Evolutionary conservation across 148 eudicot genomes (phyloP).

Genomic region (Vaccinium darrowii): DNA sequence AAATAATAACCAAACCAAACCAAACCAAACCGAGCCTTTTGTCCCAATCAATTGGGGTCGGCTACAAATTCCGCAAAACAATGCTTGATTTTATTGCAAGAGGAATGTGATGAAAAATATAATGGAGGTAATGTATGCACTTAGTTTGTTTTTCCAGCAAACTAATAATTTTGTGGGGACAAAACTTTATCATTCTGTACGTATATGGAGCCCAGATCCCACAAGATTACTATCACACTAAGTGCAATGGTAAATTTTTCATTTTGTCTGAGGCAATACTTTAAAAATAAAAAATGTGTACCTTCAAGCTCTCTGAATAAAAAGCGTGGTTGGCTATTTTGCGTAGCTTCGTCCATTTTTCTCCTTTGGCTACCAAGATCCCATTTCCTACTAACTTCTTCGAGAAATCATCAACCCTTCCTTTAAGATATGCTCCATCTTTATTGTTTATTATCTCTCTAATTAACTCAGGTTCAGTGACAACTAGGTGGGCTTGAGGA

Average conservation of each 20-base stretch:
- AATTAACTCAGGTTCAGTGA: neutral
- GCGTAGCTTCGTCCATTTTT: slow-evolving; percentile 20
- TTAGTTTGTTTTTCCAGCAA: neutral
- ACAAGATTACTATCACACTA: no score
- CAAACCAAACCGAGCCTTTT: no score
- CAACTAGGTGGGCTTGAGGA: neutral
- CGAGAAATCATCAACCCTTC: neutral
- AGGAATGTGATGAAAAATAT: neutral
- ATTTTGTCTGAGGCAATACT: no score
- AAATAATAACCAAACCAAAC: no score
- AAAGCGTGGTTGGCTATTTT: slow-evolving; percentile 16
- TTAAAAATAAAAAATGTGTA: neutral
- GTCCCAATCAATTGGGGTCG: no score
- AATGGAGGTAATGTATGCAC: neutral
- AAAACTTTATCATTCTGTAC: no score
- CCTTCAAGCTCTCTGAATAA: slow-evolving; percentile 22
- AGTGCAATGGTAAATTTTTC: no score
- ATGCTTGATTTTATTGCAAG: neutral
- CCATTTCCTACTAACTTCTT: slow-evolving; percentile 23
- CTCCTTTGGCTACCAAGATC: neutral
- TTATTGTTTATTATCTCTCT: slow-evolving; percentile 17
- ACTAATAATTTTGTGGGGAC: neutral
- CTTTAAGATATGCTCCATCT: neutral
- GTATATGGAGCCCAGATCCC: no score
- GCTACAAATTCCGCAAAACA: neutral